A percentile compares a stretch with the other conserved stretches of the same genome.
phyloP scores from a whole-genome alignment of 495 filamentous ascomycete genomes.

The Lophiostoma macrostomum region DNA sequence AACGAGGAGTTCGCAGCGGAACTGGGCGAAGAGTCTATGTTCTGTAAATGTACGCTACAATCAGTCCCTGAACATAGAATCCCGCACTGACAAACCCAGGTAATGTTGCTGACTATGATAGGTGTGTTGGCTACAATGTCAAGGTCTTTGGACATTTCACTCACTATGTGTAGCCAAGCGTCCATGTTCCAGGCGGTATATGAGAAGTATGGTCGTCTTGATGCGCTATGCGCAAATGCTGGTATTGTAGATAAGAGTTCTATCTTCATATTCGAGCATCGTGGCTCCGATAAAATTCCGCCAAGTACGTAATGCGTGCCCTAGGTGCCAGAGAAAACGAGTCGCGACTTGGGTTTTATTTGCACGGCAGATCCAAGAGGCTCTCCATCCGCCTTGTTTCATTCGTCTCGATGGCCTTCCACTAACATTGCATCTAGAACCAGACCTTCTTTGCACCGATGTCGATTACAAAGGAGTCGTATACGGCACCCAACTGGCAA shows the following conservation, averaged over 20 bases:
- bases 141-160: not conserved
- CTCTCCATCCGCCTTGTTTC: too few species aligned
- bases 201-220: constrained; percentile 39
- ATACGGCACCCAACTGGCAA: constrained; percentile 44
- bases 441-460: constrained; percentile 41
- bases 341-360: too few species aligned
- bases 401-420: constrained; percentile 2
- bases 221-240: constrained; percentile 46
- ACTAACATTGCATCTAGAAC: constrained; percentile 39
- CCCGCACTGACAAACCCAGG: too few species aligned
- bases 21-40: constrained; percentile 38
- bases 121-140: not conserved
- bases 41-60: constrained; percentile 35
- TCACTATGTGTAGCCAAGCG: constrained; percentile 28
- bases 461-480: constrained; percentile 45
- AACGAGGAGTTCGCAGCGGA: constrained; percentile 32
- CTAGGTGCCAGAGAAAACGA: too few species aligned
- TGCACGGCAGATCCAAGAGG: too few species aligned
- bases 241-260: constrained; percentile 43
- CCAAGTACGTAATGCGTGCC: constrained; percentile 12
- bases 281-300: constrained; percentile 30
- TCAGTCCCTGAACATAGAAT: too few species aligned
- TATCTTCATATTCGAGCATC: constrained; percentile 34
- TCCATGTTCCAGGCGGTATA: constrained; percentile 39
- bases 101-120: constrained; percentile 43